These are phyloP conservation scores for Pleodorina starrii DNA, from an alignment of 139 green algal genomes.

Conservation along the genomic window DNA sequence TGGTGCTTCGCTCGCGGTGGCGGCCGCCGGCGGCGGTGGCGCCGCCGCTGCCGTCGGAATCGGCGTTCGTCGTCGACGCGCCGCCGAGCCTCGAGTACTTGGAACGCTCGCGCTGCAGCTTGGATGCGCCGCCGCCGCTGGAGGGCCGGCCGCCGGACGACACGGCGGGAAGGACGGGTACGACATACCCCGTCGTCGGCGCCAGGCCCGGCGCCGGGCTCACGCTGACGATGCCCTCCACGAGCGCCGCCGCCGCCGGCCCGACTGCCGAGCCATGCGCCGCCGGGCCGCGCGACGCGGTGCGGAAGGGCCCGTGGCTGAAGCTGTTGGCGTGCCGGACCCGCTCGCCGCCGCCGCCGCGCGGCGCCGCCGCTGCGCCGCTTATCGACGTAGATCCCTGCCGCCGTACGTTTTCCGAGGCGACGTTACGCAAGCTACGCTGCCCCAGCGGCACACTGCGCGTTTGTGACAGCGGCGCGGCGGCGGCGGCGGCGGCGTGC, in stretches of 20 bases:
- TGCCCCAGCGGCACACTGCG: background rate
- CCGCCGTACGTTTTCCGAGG: background rate
- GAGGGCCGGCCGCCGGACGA: too few relatives aligned
- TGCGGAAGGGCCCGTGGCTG: slow-evolving; percentile 26
- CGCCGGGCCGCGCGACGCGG: background rate
- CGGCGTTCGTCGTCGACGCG: too few relatives aligned
- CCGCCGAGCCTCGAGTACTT: background rate
- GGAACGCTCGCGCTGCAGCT: background rate
- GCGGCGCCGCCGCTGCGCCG: background rate
- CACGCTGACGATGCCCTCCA: slow-evolving; percentile 15
- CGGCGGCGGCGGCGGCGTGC: background rate
- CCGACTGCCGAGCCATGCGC: background rate
- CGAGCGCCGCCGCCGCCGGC: background rate
- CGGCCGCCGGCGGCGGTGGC: too few relatives aligned
- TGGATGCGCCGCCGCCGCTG: background rate
- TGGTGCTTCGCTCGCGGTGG: too few relatives aligned
- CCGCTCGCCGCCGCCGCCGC: background rate
- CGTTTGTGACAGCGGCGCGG: too few relatives aligned
- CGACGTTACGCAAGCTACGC: background rate
- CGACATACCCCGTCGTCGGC: background rate
- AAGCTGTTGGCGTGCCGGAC: background rate
- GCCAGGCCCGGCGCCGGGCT: background rate
- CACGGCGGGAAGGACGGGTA: too few relatives aligned
- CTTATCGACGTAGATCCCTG: background rate
- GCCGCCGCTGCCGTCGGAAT: too few relatives aligned